phyloP scores from a whole-genome alignment of 75 land plant species.

The Cunninghamia lanceolata region DNA sequence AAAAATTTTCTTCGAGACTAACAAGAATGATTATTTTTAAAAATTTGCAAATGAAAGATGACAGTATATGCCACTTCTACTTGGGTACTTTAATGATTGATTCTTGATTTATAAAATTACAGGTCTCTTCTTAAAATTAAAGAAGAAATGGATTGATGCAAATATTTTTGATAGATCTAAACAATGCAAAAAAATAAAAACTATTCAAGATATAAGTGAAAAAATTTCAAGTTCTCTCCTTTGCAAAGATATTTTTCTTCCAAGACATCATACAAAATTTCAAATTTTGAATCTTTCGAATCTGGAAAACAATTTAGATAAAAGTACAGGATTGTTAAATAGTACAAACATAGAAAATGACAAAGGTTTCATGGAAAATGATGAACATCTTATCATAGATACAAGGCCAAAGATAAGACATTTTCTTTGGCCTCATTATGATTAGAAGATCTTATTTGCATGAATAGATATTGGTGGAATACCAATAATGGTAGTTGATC shows the following conservation, averaged over 20 bases:
- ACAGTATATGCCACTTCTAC: too few relatives aligned
- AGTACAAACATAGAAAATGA: background rate
- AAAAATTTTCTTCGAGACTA: too few relatives aligned
- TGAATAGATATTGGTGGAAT: conserved; percentile 1
- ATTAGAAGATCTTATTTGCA: background rate
- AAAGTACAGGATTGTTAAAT: background rate
- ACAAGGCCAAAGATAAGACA: background rate
- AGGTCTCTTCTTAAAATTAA: too few relatives aligned
- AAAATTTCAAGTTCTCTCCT: background rate
- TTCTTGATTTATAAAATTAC: too few relatives aligned
- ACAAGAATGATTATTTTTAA: too few relatives aligned
- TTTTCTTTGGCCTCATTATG: background rate
- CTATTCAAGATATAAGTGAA: background rate
- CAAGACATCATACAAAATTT: background rate
- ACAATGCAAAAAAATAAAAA: too few relatives aligned
- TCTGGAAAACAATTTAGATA: background rate
- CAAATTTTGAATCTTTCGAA: background rate
- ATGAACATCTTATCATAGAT: background rate
- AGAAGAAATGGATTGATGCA: background rate
- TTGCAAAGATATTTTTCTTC: background rate
- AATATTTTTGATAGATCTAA: background rate
- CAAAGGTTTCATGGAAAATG: background rate
- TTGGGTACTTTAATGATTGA: too few relatives aligned
- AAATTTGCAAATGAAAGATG: too few relatives aligned
- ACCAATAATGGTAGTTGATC: background rate